Evolutionary conservation across 768 basidiomycete genomes (phyloP), one percentile per base, ranked within the genome.

Genomic region (Mycena rebaudengoi): DNA sequence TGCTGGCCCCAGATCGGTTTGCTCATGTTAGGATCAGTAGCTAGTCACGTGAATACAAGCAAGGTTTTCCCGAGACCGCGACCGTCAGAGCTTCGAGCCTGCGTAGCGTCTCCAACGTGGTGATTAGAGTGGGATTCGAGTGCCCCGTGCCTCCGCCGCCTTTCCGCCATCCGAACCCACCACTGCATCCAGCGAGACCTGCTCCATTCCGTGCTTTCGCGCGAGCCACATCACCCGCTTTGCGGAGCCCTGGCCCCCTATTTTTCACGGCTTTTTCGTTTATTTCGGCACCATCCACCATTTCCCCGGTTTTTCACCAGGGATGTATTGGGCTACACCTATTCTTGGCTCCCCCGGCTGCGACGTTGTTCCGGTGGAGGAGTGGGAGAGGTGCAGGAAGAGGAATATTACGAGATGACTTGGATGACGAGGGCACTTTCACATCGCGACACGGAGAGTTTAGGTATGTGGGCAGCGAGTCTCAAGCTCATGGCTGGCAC

Each of bases 111-210:
- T n/a, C n/a, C n/a, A n/a, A n/a, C n/a, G n/a, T n/a, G n/a, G 30
- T 51, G 49, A 51, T 29, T 13, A 18, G 51, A 53, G 51, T 50
- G 51, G 35, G n/a, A 39, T 53, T 53, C 35, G 39, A 53, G 51
- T 39, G 35, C 51, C 51, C 46, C 35, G 51, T 25, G 33, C 35
- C 33, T 16, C 20, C 8, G 39, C 51, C 51, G 11, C 35, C 35
- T 39, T 37, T n/a, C 35, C 35, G 51, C 51, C 51, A 39, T 37
- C 35, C 51, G 26, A 37, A 35, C 51, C 51, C 35, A 53, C 51
- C 35, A 23, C 51, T 53, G 39, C 20, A 37, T 37, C 35, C 39
- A 53, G 51, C 51, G 51, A 53, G 51, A 37, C 50, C 50, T 21
- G 7, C 18, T 12, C 18, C 23, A 11, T 33, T 7, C 50, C 50